A percentile compares a stretch with the other conserved stretches of the same genome.
Conservation (phyloP, 225 moss, liverwort and hornwort species). For the Takakia lepidozioides region DNA sequence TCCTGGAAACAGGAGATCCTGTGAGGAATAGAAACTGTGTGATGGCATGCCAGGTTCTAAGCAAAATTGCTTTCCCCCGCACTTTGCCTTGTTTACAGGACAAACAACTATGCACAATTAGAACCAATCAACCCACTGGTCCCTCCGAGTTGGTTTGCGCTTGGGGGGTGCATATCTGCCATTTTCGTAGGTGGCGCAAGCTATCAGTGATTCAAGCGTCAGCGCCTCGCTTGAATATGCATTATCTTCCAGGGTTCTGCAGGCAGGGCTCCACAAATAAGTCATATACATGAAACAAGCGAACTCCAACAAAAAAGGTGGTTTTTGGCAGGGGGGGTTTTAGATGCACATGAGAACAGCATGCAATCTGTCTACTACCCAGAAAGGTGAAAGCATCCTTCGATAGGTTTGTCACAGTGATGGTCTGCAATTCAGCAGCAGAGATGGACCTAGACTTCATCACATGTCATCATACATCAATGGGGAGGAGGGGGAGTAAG, state of each 20-base stretch:
- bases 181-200: slow-evolving; percentile 80
- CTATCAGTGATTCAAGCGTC: slow-evolving; percentile 56
- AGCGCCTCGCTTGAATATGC: slow-evolving; percentile 67
- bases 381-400: too few species aligned
- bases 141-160: slow-evolving; percentile 42
- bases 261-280: not conserved
- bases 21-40: too few species aligned
- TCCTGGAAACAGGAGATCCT: too few species aligned
- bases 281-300: slow-evolving; percentile 2
- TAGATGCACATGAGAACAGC: not conserved
- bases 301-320: not conserved
- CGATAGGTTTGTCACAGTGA: too few species aligned
- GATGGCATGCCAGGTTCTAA: too few species aligned
- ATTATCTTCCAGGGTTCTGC: slow-evolving; percentile 71
- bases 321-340: not conserved
- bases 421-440: too few species aligned
- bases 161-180: slow-evolving; percentile 76
- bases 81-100: too few species aligned
- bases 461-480: too few species aligned
- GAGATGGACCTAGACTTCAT: too few species aligned
- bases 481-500: too few species aligned
- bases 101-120: slow-evolving; percentile 8
- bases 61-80: too few species aligned
- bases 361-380: slow-evolving; percentile 7
- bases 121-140: slow-evolving; percentile 91